Percentiles rank a stretch among this genome's conserved stretches.
phyloP scores from a whole-genome alignment of 2,329 filamentous ascomycete species.

The Calonectria hongkongensis region DNA sequence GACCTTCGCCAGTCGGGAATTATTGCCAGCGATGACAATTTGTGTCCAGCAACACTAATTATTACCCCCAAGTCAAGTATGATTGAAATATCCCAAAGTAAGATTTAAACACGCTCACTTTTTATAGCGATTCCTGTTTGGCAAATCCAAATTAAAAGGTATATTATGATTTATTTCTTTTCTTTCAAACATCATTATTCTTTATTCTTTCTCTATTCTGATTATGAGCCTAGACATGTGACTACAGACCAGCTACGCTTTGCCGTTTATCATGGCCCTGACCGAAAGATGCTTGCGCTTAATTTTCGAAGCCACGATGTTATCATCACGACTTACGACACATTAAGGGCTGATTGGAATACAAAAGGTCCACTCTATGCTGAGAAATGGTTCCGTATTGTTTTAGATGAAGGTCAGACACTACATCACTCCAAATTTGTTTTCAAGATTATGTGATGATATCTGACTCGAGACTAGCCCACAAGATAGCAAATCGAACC shows the following conservation, averaged over 20 bases:
- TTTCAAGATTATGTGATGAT: neutral
- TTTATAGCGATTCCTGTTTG: slow-evolving; percentile 57
- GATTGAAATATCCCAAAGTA: fast-evolving
- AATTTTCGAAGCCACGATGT: slow-evolving; percentile 12
- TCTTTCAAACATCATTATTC: neutral
- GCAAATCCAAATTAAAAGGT: slow-evolving; percentile 45
- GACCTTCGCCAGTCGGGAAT: slow-evolving; percentile 44
- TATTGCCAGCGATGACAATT: neutral
- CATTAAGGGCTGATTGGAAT: slow-evolving; percentile 54
- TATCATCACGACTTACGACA: slow-evolving; percentile 61
- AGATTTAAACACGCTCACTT: neutral
- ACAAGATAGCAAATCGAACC: slow-evolving; percentile 59
- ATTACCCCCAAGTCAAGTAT: slow-evolving; percentile 42
- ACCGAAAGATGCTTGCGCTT: neutral
- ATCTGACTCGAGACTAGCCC: slow-evolving; percentile 52
- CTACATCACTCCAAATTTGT: neutral
- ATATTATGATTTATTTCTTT: neutral
- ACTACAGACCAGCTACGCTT: neutral
- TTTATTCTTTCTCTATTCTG: neutral
- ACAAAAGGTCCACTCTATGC: slow-evolving; percentile 17
- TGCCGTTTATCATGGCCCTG: slow-evolving; percentile 14
- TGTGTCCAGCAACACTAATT: slow-evolving; percentile 52
- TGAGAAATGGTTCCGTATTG: slow-evolving; percentile 57
- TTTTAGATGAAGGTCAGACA: slow-evolving; percentile 63
- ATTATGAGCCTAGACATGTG: neutral